phyloP scores from a whole-genome alignment of 129 eudicot species.

The Arctium lappa region DNA sequence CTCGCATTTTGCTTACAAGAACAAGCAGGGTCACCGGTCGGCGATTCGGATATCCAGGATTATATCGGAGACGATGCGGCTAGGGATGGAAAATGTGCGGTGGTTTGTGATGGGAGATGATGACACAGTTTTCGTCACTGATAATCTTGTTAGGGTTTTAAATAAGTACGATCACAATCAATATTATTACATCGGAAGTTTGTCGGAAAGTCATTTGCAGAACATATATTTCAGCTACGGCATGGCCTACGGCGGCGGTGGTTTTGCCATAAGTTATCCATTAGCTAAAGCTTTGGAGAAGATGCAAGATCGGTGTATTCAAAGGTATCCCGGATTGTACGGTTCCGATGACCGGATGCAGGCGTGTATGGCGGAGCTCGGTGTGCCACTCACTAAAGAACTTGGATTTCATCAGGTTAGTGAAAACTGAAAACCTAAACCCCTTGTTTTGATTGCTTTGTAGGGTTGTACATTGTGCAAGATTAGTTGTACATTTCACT shows the following conservation, averaged over 20 bases:
- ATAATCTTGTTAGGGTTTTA: conserved; percentile 77
- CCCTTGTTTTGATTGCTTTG: neutral
- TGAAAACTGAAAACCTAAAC: neutral
- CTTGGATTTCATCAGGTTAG: conserved; percentile 94
- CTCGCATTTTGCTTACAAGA: conserved; percentile 57
- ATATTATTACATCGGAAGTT: conserved; percentile 85
- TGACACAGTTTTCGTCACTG: conserved; percentile 84
- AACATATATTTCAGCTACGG: conserved; percentile 79
- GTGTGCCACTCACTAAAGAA: conserved; percentile 96
- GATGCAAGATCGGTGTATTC: conserved; percentile 88
- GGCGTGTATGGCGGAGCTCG: conserved; percentile 99
- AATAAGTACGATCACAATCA: conserved; percentile 85
- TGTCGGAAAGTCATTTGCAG: conserved; percentile 86
- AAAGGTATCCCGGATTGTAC: conserved; percentile 81
- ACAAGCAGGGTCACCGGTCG: conserved; percentile 84
- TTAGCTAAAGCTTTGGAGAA: conserved; percentile 75
- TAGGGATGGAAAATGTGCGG: conserved; percentile 63
- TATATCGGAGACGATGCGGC: conserved; percentile 65
- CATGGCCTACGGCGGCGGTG: conserved; percentile 98
- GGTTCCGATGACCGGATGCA: conserved; percentile 96
- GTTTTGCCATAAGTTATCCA: conserved; percentile 91
- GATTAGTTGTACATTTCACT: conserved; percentile 1
- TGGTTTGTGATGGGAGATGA: conserved; percentile 99
- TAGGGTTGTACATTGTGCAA: conserved; percentile 15
- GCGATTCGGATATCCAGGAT: conserved; percentile 89